Evolutionary conservation across 345 rosid species (phyloP).

Genomic region (Eucalyptus tenuipes): DNA sequence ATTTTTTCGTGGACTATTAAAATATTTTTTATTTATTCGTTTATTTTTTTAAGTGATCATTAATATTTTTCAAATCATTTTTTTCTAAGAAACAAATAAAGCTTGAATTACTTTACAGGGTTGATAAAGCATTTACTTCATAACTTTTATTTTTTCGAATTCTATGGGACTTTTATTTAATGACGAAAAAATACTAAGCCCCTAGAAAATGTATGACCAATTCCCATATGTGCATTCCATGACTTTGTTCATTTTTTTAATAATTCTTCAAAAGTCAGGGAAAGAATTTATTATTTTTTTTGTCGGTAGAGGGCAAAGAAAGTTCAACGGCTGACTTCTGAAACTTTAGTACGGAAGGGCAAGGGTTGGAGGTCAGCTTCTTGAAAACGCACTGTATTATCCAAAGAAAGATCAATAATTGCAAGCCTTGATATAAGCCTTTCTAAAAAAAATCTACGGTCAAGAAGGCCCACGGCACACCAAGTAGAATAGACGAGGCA

Average conservation of each 20-base stretch:
- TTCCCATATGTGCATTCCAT: not conserved
- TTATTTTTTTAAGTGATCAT: too few relatives aligned
- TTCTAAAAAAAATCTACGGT: not conserved
- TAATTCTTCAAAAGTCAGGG: not conserved
- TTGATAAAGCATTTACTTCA: not conserved
- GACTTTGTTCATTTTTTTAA: not conserved
- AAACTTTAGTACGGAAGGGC: not conserved
- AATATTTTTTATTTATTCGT: not conserved
- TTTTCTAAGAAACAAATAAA: accelerated
- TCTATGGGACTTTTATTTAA: not conserved
- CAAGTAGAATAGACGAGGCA: not conserved
- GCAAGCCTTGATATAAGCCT: not conserved
- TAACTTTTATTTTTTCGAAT: not conserved
- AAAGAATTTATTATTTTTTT: too few relatives aligned
- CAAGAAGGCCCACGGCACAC: not conserved
- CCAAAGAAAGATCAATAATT: not conserved
- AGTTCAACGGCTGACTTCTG: not conserved
- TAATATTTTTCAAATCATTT: not conserved
- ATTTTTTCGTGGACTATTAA: not conserved
- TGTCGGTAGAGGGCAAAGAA: not conserved
- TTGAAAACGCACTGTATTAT: not conserved
- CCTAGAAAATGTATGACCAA: not conserved
- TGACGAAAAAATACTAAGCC: not conserved
- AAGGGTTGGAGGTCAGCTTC: not conserved
- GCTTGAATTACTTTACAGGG: not conserved